Conservation (phyloP, 1,284 basidiomycete species). For the Marasmius sp. region DNA sequence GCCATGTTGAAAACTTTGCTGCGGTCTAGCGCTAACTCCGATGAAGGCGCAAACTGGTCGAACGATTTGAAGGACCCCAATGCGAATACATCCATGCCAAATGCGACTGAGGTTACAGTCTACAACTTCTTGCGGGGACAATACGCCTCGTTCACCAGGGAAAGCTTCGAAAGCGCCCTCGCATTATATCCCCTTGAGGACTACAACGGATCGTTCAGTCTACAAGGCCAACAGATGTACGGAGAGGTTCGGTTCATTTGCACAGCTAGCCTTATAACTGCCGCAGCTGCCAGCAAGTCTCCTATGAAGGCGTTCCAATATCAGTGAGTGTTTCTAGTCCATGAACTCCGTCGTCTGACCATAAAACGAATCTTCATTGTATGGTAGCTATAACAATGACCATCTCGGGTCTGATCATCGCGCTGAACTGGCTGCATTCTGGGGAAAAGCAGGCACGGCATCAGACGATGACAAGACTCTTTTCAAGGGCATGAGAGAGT, state of each 20-base stretch:
- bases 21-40: conserved; percentile 13
- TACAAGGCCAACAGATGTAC: conserved; percentile 17
- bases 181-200: conserved; percentile 10
- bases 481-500: conserved; percentile 11
- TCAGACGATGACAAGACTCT: conserved; percentile 4
- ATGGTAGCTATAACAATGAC: conserved; percentile 11
- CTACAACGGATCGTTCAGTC: conserved; percentile 7
- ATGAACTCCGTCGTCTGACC: too few relatives aligned
- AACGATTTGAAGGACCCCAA: conserved; percentile 4
- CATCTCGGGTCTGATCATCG: conserved; percentile 11
- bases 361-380: neutral
- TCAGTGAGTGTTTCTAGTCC: neutral
- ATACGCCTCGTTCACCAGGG: conserved; percentile 4
- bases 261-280: conserved; percentile 12
- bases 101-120: conserved; percentile 10
- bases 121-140: conserved; percentile 16
- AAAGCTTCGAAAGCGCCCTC: conserved; percentile 6
- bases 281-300: neutral
- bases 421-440: conserved; percentile 8
- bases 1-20: too few relatives aligned
- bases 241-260: conserved; percentile 16
- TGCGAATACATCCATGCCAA: conserved; percentile 13
- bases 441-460: neutral
- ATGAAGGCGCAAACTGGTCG: conserved; percentile 17
- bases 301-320: conserved; percentile 1